phyloP scores from a whole-genome alignment of 352 stramenopile species.

The Phytophthora pistaciae region DNA sequence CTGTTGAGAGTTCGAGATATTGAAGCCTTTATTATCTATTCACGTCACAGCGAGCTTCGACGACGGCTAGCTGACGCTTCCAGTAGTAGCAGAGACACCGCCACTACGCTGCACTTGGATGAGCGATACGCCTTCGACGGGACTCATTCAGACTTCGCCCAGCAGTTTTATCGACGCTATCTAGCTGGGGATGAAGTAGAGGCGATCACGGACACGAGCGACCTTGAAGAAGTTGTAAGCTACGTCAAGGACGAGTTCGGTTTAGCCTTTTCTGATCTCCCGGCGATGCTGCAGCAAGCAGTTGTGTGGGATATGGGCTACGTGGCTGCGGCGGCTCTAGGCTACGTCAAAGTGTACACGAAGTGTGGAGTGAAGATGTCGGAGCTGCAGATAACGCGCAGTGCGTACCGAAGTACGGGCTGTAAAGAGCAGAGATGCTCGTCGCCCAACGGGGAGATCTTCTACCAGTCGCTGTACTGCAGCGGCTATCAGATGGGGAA shows the following conservation, averaged over 20 bases:
- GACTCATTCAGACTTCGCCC: slow-evolving; percentile 57
- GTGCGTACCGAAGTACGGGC: slow-evolving; percentile 30
- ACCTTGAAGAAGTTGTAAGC: slow-evolving; percentile 19
- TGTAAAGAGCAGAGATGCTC: slow-evolving; percentile 47
- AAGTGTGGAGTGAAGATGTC: slow-evolving; percentile 53
- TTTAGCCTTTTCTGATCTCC: slow-evolving; percentile 36
- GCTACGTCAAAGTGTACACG: slow-evolving; percentile 46
- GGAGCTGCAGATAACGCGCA: slow-evolving; percentile 44
- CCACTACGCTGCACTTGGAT: slow-evolving; percentile 36
- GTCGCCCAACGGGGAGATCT: slow-evolving; percentile 41
- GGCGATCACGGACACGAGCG: slow-evolving; percentile 23
- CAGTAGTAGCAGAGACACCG: slow-evolving; percentile 1
- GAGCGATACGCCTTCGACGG: slow-evolving; percentile 58
- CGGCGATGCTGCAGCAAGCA: slow-evolving; percentile 53
- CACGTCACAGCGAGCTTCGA: slow-evolving; percentile 4
- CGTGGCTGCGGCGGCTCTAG: slow-evolving; percentile 37
- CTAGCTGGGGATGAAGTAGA: slow-evolving; percentile 33
- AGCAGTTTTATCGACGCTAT: slow-evolving; percentile 63
- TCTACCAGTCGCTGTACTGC: slow-evolving; percentile 48
- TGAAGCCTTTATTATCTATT: slow-evolving; percentile 30
- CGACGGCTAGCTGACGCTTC: slow-evolving; percentile 15
- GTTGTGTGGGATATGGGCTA: slow-evolving; percentile 59
- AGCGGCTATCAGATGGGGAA: slow-evolving; percentile 42
- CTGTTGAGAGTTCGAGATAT: neutral
- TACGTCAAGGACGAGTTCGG: slow-evolving; percentile 33